These are phyloP conservation scores for Syzygium aromaticum DNA, from an alignment of 345 rosid species.

Conservation along the genomic window DNA sequence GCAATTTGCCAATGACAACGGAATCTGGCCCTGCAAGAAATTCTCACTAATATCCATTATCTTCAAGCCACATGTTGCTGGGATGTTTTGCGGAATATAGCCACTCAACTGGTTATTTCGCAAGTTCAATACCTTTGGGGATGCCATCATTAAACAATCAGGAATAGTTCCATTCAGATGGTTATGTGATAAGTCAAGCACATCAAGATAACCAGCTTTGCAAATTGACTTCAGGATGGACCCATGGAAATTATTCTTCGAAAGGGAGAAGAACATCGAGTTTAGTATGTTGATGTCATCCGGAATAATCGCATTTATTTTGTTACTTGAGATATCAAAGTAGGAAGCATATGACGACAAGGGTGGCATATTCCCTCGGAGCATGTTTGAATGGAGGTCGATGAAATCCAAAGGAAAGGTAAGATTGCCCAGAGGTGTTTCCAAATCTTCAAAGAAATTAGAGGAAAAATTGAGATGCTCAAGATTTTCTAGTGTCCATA, in stretches of 20 bases:
- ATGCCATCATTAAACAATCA: not conserved
- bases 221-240: not conserved
- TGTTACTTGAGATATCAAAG: not conserved
- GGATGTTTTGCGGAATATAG: constrained; percentile 6
- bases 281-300: not conserved
- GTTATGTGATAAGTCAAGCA: constrained; percentile 1
- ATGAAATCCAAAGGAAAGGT: not conserved
- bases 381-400: constrained; percentile 8
- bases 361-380: not conserved
- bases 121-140: not conserved
- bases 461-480: constrained; percentile 18
- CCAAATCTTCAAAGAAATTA: constrained; percentile 8
- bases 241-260: not conserved
- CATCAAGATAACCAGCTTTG: not conserved
- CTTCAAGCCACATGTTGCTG: constrained; percentile 2
- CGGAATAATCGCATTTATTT: not conserved
- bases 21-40: constrained; percentile 14
- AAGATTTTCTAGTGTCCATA: constrained; percentile 13
- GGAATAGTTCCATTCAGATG: not conserved
- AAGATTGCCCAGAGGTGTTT: not conserved
- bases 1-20: constrained; percentile 19
- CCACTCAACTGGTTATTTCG: not conserved
- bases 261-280: not conserved
- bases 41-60: constrained; percentile 29
- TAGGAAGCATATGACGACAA: not conserved